Conservation (phyloP, 345 rosid species). For the Populus davidiana region DNA sequence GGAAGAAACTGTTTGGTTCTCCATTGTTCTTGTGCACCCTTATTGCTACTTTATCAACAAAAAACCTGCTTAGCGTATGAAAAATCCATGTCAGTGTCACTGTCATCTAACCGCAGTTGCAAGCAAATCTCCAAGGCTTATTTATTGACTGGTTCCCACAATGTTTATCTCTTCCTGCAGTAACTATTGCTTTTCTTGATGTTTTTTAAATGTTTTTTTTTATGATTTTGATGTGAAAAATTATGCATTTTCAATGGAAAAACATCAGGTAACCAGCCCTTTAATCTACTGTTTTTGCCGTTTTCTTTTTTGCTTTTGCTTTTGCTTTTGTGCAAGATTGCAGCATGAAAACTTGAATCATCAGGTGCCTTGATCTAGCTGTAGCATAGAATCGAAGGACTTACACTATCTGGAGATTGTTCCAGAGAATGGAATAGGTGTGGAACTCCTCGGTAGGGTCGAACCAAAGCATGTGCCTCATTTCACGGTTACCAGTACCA, state of each 20-base stretch:
- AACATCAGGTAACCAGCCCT: too few relatives aligned
- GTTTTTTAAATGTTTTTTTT: too few relatives aligned
- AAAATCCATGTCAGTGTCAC: background rate
- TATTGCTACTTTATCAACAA: slow-evolving; percentile 72
- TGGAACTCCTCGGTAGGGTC: slow-evolving; percentile 90
- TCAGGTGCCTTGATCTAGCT: too few relatives aligned
- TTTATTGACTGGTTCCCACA: too few relatives aligned
- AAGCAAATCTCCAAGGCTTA: too few relatives aligned
- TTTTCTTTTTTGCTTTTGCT: background rate
- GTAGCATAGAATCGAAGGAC: background rate
- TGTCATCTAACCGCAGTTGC: too few relatives aligned
- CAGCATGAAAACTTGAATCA: background rate
- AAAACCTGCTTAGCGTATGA: slow-evolving; percentile 45
- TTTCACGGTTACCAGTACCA: slow-evolving; percentile 86
- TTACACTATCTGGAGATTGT: slow-evolving; percentile 71
- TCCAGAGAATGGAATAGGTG: slow-evolving; percentile 78
- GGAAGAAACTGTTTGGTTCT: slow-evolving; percentile 74
- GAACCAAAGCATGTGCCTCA: slow-evolving; percentile 94
- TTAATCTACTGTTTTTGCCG: too few relatives aligned
- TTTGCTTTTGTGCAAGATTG: background rate
- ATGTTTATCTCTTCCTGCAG: too few relatives aligned
- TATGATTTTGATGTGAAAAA: too few relatives aligned
- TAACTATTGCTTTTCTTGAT: too few relatives aligned
- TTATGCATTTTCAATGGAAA: too few relatives aligned
- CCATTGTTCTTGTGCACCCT: slow-evolving; percentile 87